Conservation (phyloP, 2,329 filamentous ascomycete genomes). For the Lachnellula suecica region DNA sequence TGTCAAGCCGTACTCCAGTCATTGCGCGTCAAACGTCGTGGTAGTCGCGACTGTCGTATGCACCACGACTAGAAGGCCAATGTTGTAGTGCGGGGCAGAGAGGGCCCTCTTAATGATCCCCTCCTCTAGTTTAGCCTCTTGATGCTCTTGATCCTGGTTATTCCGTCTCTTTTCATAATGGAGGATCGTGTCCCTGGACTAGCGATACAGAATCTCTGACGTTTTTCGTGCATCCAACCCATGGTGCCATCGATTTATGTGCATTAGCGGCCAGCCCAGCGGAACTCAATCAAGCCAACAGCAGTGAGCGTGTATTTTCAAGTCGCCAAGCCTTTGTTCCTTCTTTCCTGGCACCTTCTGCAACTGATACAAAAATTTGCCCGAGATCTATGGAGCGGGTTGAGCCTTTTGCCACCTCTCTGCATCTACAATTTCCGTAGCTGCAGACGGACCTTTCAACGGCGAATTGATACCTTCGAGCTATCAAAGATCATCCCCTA, state of each 20-base stretch:
- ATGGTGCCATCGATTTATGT: conserved; percentile 27
- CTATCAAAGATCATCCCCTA: conserved; percentile 34
- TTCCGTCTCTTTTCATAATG: conserved; percentile 16
- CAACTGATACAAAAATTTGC: conserved; percentile 22
- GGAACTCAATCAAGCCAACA: conserved; percentile 25
- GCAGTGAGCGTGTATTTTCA: conserved; percentile 9
- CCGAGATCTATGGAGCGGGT: conserved; percentile 26
- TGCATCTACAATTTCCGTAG: conserved; percentile 31
- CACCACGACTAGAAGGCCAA: conserved; percentile 23
- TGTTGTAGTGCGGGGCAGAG: conserved; percentile 33
- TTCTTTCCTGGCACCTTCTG: conserved; percentile 16
- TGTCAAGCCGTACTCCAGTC: conserved; percentile 38
- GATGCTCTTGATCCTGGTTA: conserved; percentile 16
- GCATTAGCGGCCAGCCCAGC: conserved; percentile 33
- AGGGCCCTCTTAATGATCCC: conserved; percentile 11
- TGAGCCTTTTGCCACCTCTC: conserved; percentile 33
- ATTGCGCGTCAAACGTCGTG: conserved; percentile 29
- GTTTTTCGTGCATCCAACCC: conserved; percentile 28
- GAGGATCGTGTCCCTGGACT: conserved; percentile 28
- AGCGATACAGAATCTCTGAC: conserved; percentile 23
- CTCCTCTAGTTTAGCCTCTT: conserved; percentile 22
- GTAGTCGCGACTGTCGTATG: conserved; percentile 23
- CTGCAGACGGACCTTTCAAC: conserved; percentile 32
- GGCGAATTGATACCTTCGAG: conserved; percentile 32
- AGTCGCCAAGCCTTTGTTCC: conserved; percentile 14